Conservation (phyloP, 108 stramenopile genomes). For the Fragilaria crotonensis region DNA sequence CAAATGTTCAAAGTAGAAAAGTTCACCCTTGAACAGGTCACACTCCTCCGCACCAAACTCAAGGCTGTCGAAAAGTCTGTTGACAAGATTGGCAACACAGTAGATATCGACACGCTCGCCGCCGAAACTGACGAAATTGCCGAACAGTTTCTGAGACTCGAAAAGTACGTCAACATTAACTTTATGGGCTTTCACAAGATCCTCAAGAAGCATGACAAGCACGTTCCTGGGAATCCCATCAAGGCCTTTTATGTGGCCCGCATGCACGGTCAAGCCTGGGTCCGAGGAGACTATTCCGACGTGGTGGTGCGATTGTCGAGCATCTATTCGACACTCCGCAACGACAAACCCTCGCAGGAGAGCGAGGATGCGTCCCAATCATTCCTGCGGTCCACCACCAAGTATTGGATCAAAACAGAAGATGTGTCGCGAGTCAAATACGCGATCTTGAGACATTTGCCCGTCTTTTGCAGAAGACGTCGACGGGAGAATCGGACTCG, state of each 20-base stretch:
- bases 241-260: slow-evolving; percentile 86
- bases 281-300: slow-evolving; percentile 90
- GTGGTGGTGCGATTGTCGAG: slow-evolving; percentile 82
- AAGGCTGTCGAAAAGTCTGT: slow-evolving; percentile 21
- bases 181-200: slow-evolving; percentile 98
- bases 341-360: slow-evolving; percentile 77
- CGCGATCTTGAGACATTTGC: slow-evolving; percentile 86
- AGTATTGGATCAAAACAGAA: slow-evolving; percentile 97
- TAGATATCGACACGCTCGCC: slow-evolving; percentile 9
- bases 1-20: slow-evolving; percentile 84
- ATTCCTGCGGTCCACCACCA: slow-evolving; percentile 88
- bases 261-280: slow-evolving; percentile 98
- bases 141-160: slow-evolving; percentile 73
- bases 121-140: slow-evolving; percentile 61
- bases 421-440: slow-evolving; percentile 93
- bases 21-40: slow-evolving; percentile 76
- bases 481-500: slow-evolving; percentile 86
- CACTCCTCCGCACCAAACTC: slow-evolving; percentile 56
- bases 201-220: slow-evolving; percentile 96
- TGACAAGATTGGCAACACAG: slow-evolving; percentile 28
- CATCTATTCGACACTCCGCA: slow-evolving; percentile 69
- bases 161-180: slow-evolving; percentile 97
- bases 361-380: slow-evolving; percentile 65
- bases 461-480: slow-evolving; percentile 91
- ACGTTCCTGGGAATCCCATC: slow-evolving; percentile 76